Base-by-base conservation (phyloP, 1,139 yeast species). In the Yamadazyma mexicana region DNA sequence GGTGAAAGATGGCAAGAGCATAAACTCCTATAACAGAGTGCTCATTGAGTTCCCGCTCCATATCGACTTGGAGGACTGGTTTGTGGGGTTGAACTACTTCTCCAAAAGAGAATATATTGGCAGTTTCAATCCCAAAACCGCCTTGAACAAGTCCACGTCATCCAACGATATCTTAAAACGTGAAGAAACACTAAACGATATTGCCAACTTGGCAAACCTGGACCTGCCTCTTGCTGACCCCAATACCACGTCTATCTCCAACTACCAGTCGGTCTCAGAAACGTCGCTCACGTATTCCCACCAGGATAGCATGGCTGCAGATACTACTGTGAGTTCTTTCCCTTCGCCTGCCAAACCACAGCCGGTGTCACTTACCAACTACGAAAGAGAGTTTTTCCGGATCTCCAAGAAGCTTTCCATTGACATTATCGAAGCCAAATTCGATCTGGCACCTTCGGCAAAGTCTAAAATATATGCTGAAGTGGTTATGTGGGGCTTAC, bases 31-130 rank as follows among this genome's bases (percentile, higher is more conserved):
- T 44, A 69, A 75, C 42, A 52, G 77, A 30, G 64, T 83, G 2
- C 61, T 81, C 25, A 66, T 85, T 37, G 81, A 79, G 49, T 87
- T 87, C 49, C 83, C 86, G 1, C 65, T 81, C 31, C 80, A 79
- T 48, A 79, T 81, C 26, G 95, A 87, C 58, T 70, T 83, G 39
- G 94, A 84, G 50, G 94, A 86, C 57, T 88, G 96, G 96, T 73
- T 79, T 49, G 86, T 87, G 6, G 83, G 91, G 0, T 62, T 88
- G 42, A 77, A 75, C 43, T 77, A 87, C 17, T 81, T 85, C 54
- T 75, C 95, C 3, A 75, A 75, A 47, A 64, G 83, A 31, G 88
- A 83, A 47, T 77, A 72, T 43, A 71, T 72, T 43, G 77, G 77
- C 1, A 54, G 64, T 3, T 65, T 48, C 43, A 55, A 59, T 34